phyloP scores from a whole-genome alignment of 1,284 basidiomycete species.

The Neonothopanus nambi region DNA sequence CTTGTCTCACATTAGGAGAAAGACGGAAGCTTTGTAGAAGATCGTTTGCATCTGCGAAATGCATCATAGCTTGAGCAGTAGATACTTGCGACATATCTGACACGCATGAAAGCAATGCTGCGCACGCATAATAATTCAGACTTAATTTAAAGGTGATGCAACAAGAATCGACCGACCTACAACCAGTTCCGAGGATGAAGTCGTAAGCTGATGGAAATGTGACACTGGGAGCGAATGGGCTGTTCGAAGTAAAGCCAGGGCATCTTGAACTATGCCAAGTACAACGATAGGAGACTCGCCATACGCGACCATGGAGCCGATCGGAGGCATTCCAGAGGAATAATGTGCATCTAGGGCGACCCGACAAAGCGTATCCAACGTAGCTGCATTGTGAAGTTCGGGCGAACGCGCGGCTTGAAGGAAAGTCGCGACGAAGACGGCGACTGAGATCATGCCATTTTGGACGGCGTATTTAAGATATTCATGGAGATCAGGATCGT shows the following conservation, averaged over 20 bases:
- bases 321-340: constrained; percentile 50
- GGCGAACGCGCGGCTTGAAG: constrained; percentile 49
- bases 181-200: constrained; percentile 63
- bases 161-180: constrained; percentile 37
- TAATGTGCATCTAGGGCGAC: constrained; percentile 63
- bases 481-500: constrained; percentile 57
- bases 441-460: constrained; percentile 53
- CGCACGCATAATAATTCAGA: constrained; percentile 39
- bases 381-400: constrained; percentile 59
- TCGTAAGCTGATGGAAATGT: constrained; percentile 58
- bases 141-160: constrained; percentile 22
- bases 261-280: constrained; percentile 60
- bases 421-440: constrained; percentile 57
- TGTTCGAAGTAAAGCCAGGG: constrained; percentile 55
- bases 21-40: constrained; percentile 55
- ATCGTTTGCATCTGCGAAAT: constrained; percentile 54
- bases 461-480: constrained; percentile 64
- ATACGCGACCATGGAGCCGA: constrained; percentile 52
- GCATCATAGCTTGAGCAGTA: constrained; percentile 54
- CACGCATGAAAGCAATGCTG: constrained; percentile 55
- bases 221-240: constrained; percentile 59
- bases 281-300: constrained; percentile 46
- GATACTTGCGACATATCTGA: constrained; percentile 61
- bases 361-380: constrained; percentile 67
- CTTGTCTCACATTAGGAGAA: constrained; percentile 48